Evolutionary conservation across 305 asterid genomes (phyloP), one percentile per base, ranked within the genome.

Genomic region (Rubia occidens): DNA sequence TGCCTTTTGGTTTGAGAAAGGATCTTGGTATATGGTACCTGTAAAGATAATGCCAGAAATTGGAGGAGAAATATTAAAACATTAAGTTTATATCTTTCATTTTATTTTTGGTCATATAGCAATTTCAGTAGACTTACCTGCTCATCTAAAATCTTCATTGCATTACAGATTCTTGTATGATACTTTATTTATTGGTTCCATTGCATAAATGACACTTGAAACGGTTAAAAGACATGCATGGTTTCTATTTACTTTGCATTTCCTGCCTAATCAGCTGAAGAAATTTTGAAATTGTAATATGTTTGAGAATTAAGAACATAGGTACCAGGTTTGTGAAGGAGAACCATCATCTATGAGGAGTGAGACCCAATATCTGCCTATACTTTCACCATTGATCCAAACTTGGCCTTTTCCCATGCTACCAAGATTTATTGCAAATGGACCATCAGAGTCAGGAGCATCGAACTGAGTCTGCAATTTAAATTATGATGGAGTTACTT

Each of bases 1-100:
- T 93, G 43, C 78, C 67, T 11, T 2, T 79, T 68, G 88, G 82
- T 80, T 82, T 83, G 64, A 93, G 82, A 77, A 87, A 93, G 43
- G 96, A 88, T 76, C 97, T 85, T 69, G 98, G 98, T 76, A 93
- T 74, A 55, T 90, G 85, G 76, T 87, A 87, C 96, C 98, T 92
- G 65, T 47, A 75, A 75, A 39, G 29, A 24, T 53, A 45, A 64
- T 17, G 42, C 51, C 24, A 76, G 0, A 1, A 18, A 39, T 26
- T 53, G 3, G 9, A 47, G 53, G 29, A 24, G 37, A 37, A 5
- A 37, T n/a, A 13, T 32, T 61, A 21, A 32, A 61, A 5, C 1
- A 35, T 35, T 3, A 24, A 24, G 14, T 60, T 60, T 26, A 32
- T 11, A 24, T 15, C 64, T 29, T 60, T 29, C 3, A 4, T 60